phyloP scores from a whole-genome alignment of 208 protist species.

The Leishmania gerbilli region DNA sequence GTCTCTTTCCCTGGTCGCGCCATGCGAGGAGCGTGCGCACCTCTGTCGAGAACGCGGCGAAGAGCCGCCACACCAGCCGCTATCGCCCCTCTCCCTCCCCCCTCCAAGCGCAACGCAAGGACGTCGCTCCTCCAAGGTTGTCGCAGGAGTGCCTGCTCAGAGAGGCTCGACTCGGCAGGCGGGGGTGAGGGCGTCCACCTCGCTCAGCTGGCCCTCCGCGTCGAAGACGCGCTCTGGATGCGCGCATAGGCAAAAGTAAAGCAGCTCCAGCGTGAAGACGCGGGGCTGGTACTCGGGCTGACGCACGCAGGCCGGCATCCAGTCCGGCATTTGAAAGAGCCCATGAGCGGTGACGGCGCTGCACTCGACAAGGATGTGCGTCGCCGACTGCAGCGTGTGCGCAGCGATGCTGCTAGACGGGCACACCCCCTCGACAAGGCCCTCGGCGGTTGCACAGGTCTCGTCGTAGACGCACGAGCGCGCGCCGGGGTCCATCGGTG shows the following conservation, averaged over 20 bases:
- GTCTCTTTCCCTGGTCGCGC: neutral
- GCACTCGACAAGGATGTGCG: constrained; percentile 77
- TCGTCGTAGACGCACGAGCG: constrained; percentile 8
- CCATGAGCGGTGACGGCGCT: constrained; percentile 32
- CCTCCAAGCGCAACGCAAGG: neutral
- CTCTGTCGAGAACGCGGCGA: neutral
- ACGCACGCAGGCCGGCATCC: constrained; percentile 46
- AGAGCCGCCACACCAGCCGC: neutral
- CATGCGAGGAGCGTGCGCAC: neutral
- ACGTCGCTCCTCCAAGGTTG: neutral
- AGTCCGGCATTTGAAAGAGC: constrained; percentile 47
- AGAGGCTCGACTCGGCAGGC: constrained; percentile 52
- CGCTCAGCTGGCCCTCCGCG: constrained; percentile 33
- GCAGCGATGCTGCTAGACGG: constrained; percentile 24
- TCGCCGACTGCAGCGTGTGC: constrained; percentile 14
- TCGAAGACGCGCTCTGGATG: constrained; percentile 47
- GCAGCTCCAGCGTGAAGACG: constrained; percentile 70
- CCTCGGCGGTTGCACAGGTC: constrained; percentile 13
- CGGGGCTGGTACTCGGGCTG: constrained; percentile 27
- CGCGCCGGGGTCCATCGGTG: neutral
- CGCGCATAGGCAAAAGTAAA: constrained; percentile 68
- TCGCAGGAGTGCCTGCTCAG: neutral
- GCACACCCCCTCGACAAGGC: constrained; percentile 28
- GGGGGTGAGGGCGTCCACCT: constrained; percentile 31
- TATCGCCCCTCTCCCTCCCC: neutral